Evolutionary conservation across 495 filamentous ascomycete species (phyloP), one percentile per base, ranked within the genome.

Genomic region (Penicillium goetzii): DNA sequence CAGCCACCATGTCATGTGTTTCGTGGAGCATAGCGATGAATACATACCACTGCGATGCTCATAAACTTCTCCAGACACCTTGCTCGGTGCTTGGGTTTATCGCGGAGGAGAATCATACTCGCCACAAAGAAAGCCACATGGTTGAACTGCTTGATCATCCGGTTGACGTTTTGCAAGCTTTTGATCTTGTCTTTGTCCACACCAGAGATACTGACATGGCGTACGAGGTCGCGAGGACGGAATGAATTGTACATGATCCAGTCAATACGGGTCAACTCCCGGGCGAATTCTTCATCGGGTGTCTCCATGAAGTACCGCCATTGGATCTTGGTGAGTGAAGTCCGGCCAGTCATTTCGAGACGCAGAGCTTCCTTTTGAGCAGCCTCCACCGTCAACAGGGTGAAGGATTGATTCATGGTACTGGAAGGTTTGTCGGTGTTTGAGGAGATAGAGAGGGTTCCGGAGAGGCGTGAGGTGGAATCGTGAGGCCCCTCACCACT

Each of bases 241-340:
- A 98, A 96, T n/a, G 92, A 90, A 66, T 89, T 93, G 76, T 97
- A 97, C 87, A 96, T 93, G 70, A 92, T 85, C 95, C 94, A 97
- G 78, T 98, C 95, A 45, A 98, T 93, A 57, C 95, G 86, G 7
- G 95, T 97, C 70, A 99, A 82, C 74, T 99, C 95, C 53, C 87
- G 87, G 8, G 96, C 95, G 64, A 97, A 91, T 52, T 90, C 85
- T 43, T 93, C 91, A 32, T 95, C 89, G 6, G 86, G 79, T 28
- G 86, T 85, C 30, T 90, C 89, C 87, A 96, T 93, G 64, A 96
- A 87, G 56, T 87, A 83, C 62, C 90, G 89, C 85, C 92, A 97
- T 66, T 91, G 88, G 47, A 88, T 76, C 71, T 97, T 97, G 60
- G 86, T 88, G 12, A 96, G 79, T 0, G 84, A 78, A 30, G 76